A percentile compares a stretch with the other conserved stretches of the same genome.
These are phyloP conservation scores for Astragalus glycyphyllos DNA, from an alignment of 306 rosid genomes.

Conservation along the genomic window DNA sequence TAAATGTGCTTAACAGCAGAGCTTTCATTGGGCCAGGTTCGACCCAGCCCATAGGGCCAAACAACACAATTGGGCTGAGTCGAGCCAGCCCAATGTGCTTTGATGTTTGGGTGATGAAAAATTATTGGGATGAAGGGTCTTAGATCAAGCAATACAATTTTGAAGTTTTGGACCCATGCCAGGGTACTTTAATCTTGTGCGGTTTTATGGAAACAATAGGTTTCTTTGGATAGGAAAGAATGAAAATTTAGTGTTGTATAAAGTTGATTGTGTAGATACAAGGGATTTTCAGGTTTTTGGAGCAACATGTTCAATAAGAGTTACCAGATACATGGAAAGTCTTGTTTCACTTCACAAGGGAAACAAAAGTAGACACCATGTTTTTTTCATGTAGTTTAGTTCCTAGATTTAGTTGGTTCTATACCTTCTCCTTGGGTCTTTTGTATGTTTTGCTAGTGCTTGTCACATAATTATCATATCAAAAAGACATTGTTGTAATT, in stretches of 20 bases:
- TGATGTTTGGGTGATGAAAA: constrained; percentile 45
- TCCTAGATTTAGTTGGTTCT: neutral
- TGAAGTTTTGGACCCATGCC: constrained; percentile 21
- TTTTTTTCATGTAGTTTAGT: constrained; percentile 14
- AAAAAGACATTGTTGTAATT: too few species aligned
- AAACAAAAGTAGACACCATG: neutral
- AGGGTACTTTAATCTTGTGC: constrained; percentile 11
- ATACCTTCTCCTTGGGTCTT: too few species aligned
- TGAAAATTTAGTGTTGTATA: constrained; percentile 20
- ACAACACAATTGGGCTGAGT: too few species aligned
- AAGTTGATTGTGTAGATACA: neutral
- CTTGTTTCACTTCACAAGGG: constrained; percentile 22
- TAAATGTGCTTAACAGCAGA: too few species aligned
- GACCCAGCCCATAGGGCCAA: too few species aligned
- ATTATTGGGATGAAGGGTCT: constrained; percentile 27
- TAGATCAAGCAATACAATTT: too few species aligned
- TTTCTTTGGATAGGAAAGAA: constrained; percentile 19
- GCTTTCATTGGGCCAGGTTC: too few species aligned
- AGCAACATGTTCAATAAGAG: constrained; percentile 6
- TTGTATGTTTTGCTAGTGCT: too few species aligned
- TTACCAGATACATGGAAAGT: constrained; percentile 31
- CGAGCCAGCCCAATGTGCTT: constrained; percentile 7
- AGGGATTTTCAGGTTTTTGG: constrained; percentile 20
- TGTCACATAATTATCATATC: too few species aligned
- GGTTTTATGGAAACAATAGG: constrained; percentile 16